Evolutionary conservation across 108 stramenopile species (phyloP).

Genomic region (Cyclotella baltica): DNA sequence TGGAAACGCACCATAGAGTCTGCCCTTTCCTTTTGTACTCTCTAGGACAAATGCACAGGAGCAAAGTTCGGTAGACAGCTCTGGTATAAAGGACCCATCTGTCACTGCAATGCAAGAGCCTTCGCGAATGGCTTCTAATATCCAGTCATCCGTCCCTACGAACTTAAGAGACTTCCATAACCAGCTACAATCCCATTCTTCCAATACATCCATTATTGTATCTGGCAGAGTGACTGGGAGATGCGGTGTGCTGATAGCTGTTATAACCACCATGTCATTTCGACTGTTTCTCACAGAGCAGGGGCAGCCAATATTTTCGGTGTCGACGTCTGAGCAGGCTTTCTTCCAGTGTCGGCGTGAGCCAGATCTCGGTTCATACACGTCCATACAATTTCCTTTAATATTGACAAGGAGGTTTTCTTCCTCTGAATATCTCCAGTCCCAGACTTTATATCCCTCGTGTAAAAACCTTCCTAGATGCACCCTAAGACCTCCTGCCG

Average conservation of each 20-base stretch:
- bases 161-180: conserved; percentile 10
- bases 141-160: conserved; percentile 2
- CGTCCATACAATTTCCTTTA: not conserved
- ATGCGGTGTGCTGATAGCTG: not conserved
- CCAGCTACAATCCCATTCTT: too few species aligned
- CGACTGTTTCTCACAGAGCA: not conserved
- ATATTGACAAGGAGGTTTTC: not conserved
- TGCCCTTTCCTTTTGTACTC: conserved; percentile 1
- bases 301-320: not conserved
- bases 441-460: conserved; percentile 23
- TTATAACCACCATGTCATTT: not conserved
- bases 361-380: not conserved
- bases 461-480: not conserved
- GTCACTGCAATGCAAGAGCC: conserved; percentile 13
- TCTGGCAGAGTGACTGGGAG: not conserved
- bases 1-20: conserved; percentile 11
- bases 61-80: conserved; percentile 4
- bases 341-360: not conserved
- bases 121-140: conserved; percentile 1
- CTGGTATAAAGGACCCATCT: conserved; percentile 27
- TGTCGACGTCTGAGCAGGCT: not conserved
- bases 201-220: not conserved
- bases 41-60: conserved; percentile 18
- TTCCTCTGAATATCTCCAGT: conserved; percentile 8
- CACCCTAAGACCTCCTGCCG: not conserved